Evolutionary conservation across 2,329 filamentous ascomycete species (phyloP), one percentile per base, ranked within the genome.

Genomic region (Fusarium agapanthi): DNA sequence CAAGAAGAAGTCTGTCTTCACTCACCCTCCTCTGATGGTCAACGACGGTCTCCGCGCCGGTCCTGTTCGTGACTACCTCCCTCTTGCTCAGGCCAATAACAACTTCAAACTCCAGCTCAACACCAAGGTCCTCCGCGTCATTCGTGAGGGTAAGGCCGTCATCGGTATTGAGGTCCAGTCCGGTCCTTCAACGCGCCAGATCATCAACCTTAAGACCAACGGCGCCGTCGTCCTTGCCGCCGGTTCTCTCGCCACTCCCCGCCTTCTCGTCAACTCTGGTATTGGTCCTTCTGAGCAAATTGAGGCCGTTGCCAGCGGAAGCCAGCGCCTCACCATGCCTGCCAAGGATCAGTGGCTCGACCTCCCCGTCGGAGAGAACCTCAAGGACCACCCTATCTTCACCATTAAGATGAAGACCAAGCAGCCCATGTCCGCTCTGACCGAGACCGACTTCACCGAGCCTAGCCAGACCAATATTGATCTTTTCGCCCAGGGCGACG

Each of bases 61-160:
- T 2, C 92, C 92, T 18, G 84, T 94, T 78, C 89, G 89, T 14
- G 93, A 92, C 1, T 94, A 94, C 76, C 87, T 94, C 3, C 89
- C 91, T 9, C 85, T 86, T 24, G 90, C 91, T 3, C 84, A 85
- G 53, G 82, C 83, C 45, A 86, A 89, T 66, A 81, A 83, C 43
- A 92, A 93, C 82, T 94, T 94, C 81, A 86, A 88, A 59, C 83
- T 94, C 53, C 89, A 89, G 85, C 88, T 88, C 26, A 89, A 91
- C 77, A 92, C 91, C 7, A 86, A 88, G 48, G 91, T 92, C n/a
- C 87, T 88, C 72, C 87, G 91, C 34, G 86, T 93, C n/a, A 82
- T 93, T 26, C 89, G 92, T 18, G 84, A 84, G 22, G 90, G 88
- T 6, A 87, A 89, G 47, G 86, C 87, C 63, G 85, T 91, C 65